Conservation (phyloP, 345 rosid genomes). For the Linum trigynum region DNA sequence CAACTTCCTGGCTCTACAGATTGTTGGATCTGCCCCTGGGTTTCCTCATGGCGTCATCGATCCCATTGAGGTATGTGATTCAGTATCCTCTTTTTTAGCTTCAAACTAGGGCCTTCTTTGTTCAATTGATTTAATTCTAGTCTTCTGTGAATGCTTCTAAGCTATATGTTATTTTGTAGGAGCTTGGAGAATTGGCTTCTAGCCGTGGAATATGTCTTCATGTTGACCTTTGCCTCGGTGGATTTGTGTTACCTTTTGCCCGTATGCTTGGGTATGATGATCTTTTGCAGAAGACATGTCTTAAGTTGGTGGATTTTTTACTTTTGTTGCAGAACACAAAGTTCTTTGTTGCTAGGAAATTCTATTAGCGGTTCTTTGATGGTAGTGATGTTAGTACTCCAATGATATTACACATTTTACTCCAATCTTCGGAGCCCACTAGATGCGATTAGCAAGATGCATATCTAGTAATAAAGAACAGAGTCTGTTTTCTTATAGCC, state of each 20-base stretch:
- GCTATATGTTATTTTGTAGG: slow-evolving; percentile 36
- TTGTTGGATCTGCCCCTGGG: slow-evolving; percentile 98
- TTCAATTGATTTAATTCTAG: slow-evolving; percentile 4
- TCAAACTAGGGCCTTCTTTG: slow-evolving; percentile 7
- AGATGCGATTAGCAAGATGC: neutral
- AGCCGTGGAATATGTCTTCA: slow-evolving; percentile 76
- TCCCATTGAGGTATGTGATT: slow-evolving; percentile 71
- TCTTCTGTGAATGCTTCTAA: neutral
- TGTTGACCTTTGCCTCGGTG: slow-evolving; percentile 98
- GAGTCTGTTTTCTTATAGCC: neutral
- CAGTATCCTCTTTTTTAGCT: neutral
- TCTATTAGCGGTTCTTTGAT: no score
- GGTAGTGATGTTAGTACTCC: no score
- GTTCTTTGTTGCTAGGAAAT: no score
- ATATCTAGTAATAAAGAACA: neutral
- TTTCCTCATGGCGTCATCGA: slow-evolving; percentile 96
- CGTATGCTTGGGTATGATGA: slow-evolving; percentile 61
- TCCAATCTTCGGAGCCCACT: no score
- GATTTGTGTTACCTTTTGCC: slow-evolving; percentile 94
- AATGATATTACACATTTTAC: no score
- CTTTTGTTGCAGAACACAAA: no score
- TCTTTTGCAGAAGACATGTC: neutral
- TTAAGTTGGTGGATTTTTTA: neutral
- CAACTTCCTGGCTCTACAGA: slow-evolving; percentile 37
- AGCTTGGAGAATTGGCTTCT: slow-evolving; percentile 78